Evolutionary conservation across 2,329 filamentous ascomycete species (phyloP), one percentile per base, ranked within the genome.

Genomic region (Microsporum audouinii): DNA sequence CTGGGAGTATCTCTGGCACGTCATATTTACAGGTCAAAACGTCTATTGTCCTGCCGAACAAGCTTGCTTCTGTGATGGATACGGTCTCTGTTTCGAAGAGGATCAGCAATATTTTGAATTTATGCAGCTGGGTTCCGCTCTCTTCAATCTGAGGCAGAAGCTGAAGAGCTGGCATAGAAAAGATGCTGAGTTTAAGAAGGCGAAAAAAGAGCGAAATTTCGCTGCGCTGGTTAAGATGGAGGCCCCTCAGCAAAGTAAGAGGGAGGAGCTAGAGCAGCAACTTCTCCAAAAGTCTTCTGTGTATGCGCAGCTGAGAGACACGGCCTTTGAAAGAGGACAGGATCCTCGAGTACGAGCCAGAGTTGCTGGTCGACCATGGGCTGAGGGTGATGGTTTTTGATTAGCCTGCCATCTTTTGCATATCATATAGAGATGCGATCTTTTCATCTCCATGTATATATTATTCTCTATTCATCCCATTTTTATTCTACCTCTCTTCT

Each of bases 1-100:
- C 14, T 85, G 82, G 75, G 84, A 86, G 69, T 85, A 86, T 67
- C 71, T 84, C 1, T 86, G 84, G 84, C 82, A 85, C 62, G 82
- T 79, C 62, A 76, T 86, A 10, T 86, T 85, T 67, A 81, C 82
- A 0, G 80, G 79, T 1, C 63, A 78, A 56, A 67, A 71, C 12
- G 70, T 74, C 34, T 67, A 75, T 45, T 81, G 79, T 61, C 76
- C 77, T 2, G 71, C 71, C 36, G 80, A 84, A 71, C 76, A 80
- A 60, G 71, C 80, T 0, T 87, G 84, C 71, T 84, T 84, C 63
- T 87, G 84, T 68, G 83, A 86, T 63, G 83, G 82, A 3, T 87
- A 80, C 57, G 84, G 84, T 0, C 72, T 82, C 5, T 87, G 84
- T 67, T 86, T 85, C 64, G 81, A 79, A 7, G 76, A 75, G 2